Evolutionary conservation across 2,329 filamentous ascomycete genomes (phyloP), one percentile per base, ranked within the genome.

Genomic region (Endothia cerciana): DNA sequence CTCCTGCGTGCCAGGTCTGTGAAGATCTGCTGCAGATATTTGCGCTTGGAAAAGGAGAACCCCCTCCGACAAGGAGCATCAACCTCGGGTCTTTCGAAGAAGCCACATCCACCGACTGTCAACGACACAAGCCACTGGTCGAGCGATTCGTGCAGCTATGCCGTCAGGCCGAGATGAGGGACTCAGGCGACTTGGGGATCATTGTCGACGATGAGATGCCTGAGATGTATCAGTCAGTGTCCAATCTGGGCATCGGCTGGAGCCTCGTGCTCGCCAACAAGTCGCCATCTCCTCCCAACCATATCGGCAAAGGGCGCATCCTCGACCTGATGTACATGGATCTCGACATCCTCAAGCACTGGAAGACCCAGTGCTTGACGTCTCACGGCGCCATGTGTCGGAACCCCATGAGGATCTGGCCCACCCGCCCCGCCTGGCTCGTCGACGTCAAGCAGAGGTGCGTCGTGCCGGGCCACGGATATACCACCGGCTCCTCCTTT

Each of bases 281-380:
- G 19, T 59, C 33, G 13, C 38, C 56, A 38, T 22, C 30, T 22
- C 2, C 17, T 11, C 11, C 22, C 6, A 17, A 58, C n/a, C 61
- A 58, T 17, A 28, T 17, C n/a, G 41, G 61, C 7, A 38, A 3
- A 15, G 51, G 61, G 2, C 8, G 22, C 38, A 5, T 22, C 5
- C n/a, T 63, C 13, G 51, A 63, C 36, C 28, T 49, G 13, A 4
- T 47, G 1, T 63, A 53, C 40, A 22, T 58, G 19, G 53, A 63
- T 25, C 41, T 63, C 25, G 49, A 38, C 38, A 19, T 58, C 10
- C 38, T 53, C 4, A 6, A 7, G 8, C 7, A 49, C 10, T 58
- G 61, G 61, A 58, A 63, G 30, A 7, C n/a, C 8, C 41, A 28
- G 15, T 63, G 61, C 17, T 28, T 57, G 7, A 41, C 41, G 15